Conservation (phyloP, 2,329 filamentous ascomycete species). For the Daldinia sp. region DNA sequence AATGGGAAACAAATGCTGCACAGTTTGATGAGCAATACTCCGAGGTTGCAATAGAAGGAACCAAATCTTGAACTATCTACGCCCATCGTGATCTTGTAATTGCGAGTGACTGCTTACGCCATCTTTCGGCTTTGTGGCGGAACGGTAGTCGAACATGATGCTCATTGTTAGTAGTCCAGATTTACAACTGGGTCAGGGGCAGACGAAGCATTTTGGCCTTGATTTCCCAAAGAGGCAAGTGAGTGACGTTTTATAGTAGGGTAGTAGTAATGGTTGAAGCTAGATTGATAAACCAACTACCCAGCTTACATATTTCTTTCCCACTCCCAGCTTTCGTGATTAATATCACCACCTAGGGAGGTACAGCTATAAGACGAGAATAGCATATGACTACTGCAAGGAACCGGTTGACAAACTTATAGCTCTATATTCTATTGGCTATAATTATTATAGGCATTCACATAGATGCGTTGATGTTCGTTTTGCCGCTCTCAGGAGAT, state of each 20-base stretch:
- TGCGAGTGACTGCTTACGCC: constrained; percentile 30
- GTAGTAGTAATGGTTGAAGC: background rate
- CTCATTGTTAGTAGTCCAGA: background rate
- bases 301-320: background rate
- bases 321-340: background rate
- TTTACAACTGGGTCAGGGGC: background rate
- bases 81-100: constrained; percentile 14
- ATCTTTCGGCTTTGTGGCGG: constrained; percentile 25
- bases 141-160: constrained; percentile 10
- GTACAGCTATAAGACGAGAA: background rate
- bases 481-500: too few relatives aligned
- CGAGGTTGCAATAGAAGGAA: constrained; percentile 19
- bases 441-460: background rate
- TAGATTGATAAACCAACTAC: background rate
- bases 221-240: background rate
- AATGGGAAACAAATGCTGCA: constrained; percentile 27
- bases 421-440: background rate
- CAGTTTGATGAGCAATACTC: constrained; percentile 26
- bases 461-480: too few relatives aligned
- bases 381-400: background rate
- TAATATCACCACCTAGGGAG: background rate
- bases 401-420: background rate
- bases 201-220: background rate
- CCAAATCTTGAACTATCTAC: constrained; percentile 19
- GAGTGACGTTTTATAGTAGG: background rate